Evolutionary conservation across 1,284 basidiomycete species (phyloP), one percentile per base, ranked within the genome.

Genomic region (Ceratobasidium sp.): DNA sequence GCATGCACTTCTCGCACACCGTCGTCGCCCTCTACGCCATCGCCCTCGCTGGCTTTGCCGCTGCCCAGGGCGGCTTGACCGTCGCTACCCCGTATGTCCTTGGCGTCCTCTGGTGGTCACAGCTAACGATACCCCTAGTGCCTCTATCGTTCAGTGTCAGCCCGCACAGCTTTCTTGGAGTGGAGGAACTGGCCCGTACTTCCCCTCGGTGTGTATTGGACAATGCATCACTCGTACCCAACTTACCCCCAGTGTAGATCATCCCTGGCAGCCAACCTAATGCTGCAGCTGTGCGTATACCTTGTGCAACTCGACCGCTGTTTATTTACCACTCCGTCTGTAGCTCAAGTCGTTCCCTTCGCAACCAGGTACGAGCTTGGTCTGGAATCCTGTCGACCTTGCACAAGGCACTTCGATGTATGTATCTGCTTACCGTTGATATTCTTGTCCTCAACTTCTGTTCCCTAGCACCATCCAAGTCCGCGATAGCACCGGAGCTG

Each of bases 391-490:
- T 39, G 73, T 59, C 31, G 64, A 74, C 39, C 37, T 74, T 6
- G 29, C 39, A 4, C 37, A 34, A 27, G 53, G 63, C 51, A 74
- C 73, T n/a, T 74, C 39, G 5, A 66, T 74, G 73, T 74, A 48
- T 2, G 73, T 31, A 4, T 4, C 31, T 16, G n/a, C 51, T 59
- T 59, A 16, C n/a, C 5, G 1, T 39, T 37, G 31, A 19, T 46
- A 13, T 51, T 9, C 22, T n/a, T 19, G 13, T 58, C 3, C 14
- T 24, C 31, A 48, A 51, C 7, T 34, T 9, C 22, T 16, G 27
- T 34, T 74, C 19, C n/a, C 22, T n/a, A 61, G 74, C 58, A 76
- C 74, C 4, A 75, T 76, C 51, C 74, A 76, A 64, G 48, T 76
- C 49, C 74, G 74, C 53, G 76, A 76, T 51, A 69, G 54, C 64